phyloP scores from a whole-genome alignment of 1,139 yeast species.

The Diutina neorugosa region DNA sequence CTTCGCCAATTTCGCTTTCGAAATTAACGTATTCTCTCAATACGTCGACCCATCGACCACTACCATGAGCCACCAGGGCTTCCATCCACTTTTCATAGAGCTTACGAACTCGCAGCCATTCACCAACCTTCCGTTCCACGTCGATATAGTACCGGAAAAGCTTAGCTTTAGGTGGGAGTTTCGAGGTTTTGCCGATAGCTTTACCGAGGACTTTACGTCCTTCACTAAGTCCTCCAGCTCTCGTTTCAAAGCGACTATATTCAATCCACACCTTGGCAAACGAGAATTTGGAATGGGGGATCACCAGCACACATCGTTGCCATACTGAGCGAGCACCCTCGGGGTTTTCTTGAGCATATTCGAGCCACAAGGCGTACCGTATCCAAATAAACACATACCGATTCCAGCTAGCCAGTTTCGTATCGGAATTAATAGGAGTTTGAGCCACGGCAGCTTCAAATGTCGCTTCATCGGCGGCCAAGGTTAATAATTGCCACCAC shows the following conservation, averaged over 20 bases:
- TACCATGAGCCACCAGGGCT: conserved; percentile 27
- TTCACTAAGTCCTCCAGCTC: conserved; percentile 35
- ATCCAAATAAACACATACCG: conserved; percentile 64
- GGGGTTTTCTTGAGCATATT: conserved; percentile 31
- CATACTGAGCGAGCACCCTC: conserved; percentile 41
- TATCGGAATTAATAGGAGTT: conserved; percentile 17
- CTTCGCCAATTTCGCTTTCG: conserved; percentile 62
- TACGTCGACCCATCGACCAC: conserved; percentile 8
- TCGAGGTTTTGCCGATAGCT: conserved; percentile 44
- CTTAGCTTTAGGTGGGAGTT: conserved; percentile 40
- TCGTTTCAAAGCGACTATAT: conserved; percentile 62
- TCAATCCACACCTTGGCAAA: conserved; percentile 68
- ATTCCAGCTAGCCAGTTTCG: conserved; percentile 46
- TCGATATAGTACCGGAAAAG: conserved; percentile 53
- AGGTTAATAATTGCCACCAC: conserved; percentile 67
- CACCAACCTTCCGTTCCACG: conserved; percentile 45
- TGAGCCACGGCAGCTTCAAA: conserved; percentile 35
- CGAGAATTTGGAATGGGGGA: conserved; percentile 50
- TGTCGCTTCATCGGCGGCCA: conserved; percentile 25
- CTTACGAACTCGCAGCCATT: conserved; percentile 67
- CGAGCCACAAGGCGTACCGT: conserved; percentile 53
- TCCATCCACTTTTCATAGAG: conserved; percentile 62
- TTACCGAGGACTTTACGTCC: conserved; percentile 69
- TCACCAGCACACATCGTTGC: conserved; percentile 30
- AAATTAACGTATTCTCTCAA: conserved; percentile 47